phyloP scores from a whole-genome alignment of 257 asterid species.

The Fraxinus quadrangulata region DNA sequence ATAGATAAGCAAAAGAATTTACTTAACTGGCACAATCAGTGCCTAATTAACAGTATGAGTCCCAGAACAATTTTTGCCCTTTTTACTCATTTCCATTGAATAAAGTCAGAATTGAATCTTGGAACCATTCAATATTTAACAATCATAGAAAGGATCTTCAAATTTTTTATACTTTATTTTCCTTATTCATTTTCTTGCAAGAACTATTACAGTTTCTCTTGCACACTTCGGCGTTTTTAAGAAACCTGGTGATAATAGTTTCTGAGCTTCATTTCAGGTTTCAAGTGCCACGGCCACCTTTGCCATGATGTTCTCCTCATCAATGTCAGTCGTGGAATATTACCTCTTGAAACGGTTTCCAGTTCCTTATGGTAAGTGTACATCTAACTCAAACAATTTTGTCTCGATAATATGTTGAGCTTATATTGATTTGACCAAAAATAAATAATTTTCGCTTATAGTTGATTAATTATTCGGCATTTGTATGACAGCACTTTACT shows the following conservation, averaged over 20 bases:
- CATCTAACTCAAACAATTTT: background rate
- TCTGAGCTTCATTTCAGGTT: slow-evolving; percentile 48
- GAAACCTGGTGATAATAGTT: background rate
- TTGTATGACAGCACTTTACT: slow-evolving; percentile 67
- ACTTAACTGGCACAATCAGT: background rate
- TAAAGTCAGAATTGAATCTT: background rate
- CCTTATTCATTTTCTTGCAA: background rate
- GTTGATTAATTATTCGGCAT: slow-evolving; percentile 7
- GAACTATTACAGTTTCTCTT: background rate
- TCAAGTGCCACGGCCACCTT: slow-evolving; percentile 98
- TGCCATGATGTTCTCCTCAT: slow-evolving; percentile 98
- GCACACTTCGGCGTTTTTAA: background rate
- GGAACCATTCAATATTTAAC: background rate
- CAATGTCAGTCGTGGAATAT: slow-evolving; percentile 96
- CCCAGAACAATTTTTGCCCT: background rate
- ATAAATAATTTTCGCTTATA: background rate
- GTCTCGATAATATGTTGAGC: background rate
- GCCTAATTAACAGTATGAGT: background rate
- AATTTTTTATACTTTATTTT: background rate
- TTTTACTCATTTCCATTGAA: background rate
- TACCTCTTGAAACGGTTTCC: slow-evolving; percentile 93
- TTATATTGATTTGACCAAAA: background rate
- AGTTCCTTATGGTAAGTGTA: slow-evolving; percentile 76
- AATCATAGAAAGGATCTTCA: background rate
- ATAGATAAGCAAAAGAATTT: background rate